Evolutionary conservation across 2,329 filamentous ascomycete genomes (phyloP).

Genomic region (Alternaria viburni): DNA sequence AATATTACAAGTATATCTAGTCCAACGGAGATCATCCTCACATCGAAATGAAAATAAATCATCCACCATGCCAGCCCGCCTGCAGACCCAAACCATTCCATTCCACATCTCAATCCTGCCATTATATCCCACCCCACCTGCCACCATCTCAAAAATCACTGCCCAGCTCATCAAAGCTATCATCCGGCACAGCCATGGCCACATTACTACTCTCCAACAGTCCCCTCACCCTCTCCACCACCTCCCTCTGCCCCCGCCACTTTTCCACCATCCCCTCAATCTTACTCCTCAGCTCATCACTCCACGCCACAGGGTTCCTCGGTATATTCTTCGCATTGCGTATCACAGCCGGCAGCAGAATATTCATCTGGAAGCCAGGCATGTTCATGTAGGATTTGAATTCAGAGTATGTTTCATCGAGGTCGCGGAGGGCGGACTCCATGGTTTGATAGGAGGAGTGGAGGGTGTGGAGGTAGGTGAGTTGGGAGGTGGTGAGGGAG

Average conservation of each 20-base stretch:
- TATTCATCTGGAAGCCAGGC: conserved; percentile 7
- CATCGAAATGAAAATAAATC: not conserved
- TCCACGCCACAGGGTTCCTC: conserved; percentile 33
- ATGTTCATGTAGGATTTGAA: conserved; percentile 25
- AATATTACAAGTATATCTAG: not conserved
- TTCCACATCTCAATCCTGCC: not conserved
- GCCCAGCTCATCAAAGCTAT: conserved; percentile 32
- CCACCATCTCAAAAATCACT: conserved; percentile 16
- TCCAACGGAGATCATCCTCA: not conserved
- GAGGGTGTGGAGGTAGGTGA: conserved; percentile 24
- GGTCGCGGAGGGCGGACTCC: conserved; percentile 10
- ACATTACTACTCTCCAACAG: conserved; percentile 28
- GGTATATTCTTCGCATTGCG: conserved; percentile 6
- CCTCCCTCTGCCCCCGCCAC: conserved; percentile 29
- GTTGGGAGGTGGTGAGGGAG: conserved; percentile 18
- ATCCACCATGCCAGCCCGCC: not conserved
- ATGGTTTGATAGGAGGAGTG: conserved; percentile 27
- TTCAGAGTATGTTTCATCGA: conserved; percentile 11
- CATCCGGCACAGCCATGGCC: conserved; percentile 28
- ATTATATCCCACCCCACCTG: not conserved
- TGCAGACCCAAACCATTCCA: not conserved
- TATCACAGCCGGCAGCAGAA: not conserved
- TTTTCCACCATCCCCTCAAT: conserved; percentile 26
- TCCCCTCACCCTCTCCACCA: conserved; percentile 22
- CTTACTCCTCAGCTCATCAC: conserved; percentile 15